A percentile compares a stretch with the other conserved stretches of the same genome.
Conservation (phyloP, 768 basidiomycete species). For the Trametes coccinea region DNA sequence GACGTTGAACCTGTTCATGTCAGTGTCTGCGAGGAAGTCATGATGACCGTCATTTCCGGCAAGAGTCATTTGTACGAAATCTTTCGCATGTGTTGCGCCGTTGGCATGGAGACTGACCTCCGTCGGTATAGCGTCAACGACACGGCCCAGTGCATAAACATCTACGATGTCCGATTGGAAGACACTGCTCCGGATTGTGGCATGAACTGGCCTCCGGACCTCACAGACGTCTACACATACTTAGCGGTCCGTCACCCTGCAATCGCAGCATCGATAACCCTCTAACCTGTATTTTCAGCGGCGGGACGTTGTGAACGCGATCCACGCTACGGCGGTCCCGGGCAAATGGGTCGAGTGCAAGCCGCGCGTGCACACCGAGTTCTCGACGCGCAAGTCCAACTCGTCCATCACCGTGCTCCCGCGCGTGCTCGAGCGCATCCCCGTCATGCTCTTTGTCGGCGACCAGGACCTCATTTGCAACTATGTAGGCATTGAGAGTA, state of each 20-base stretch:
- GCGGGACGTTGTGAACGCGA: constrained; percentile 71
- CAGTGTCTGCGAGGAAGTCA: constrained; percentile 58
- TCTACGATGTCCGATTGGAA: constrained; percentile 92
- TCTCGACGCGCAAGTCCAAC: constrained; percentile 55
- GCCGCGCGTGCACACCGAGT: constrained; percentile 58
- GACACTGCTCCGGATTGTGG: constrained; percentile 88
- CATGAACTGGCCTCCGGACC: constrained; percentile 96
- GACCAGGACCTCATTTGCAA: constrained; percentile 98
- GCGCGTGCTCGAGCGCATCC: constrained; percentile 71
- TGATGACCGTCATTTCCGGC: constrained; percentile 45
- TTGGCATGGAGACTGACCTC: neutral
- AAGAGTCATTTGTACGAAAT: constrained; percentile 27
- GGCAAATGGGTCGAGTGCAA: constrained; percentile 90
- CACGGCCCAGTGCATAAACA: constrained; percentile 79
- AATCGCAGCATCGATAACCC: neutral
- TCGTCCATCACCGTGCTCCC: constrained; percentile 81
- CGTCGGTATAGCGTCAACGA: constrained; percentile 56
- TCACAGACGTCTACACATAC: constrained; percentile 71
- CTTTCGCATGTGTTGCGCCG: constrained; percentile 36
- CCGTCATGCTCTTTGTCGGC: constrained; percentile 89
- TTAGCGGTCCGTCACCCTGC: constrained; percentile 61
- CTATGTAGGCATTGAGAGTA: constrained; percentile 84
- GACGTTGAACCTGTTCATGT: constrained; percentile 56
- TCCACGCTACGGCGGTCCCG: constrained; percentile 79
- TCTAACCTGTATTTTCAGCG: constrained; percentile 48